phyloP scores from a whole-genome alignment of 768 basidiomycete genomes.

The Termitomyces sp. region DNA sequence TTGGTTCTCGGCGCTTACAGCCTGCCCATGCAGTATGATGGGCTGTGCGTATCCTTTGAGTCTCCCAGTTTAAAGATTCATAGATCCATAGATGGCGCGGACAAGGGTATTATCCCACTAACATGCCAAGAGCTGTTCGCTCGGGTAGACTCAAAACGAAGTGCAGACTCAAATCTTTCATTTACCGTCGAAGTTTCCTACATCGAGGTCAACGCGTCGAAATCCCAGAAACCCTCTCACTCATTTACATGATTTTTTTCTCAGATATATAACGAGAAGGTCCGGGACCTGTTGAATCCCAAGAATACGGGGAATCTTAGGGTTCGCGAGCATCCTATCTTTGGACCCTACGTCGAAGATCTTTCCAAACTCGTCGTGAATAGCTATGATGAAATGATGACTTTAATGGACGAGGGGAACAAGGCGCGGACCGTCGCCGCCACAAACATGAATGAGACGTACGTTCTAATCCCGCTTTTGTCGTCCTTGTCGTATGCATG shows the following conservation, averaged over 20 bases:
- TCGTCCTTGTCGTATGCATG: constrained; percentile 2
- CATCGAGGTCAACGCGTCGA: constrained; percentile 60
- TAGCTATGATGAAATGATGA: constrained; percentile 96
- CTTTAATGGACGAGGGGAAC: constrained; percentile 99
- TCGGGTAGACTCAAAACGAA: constrained; percentile 65
- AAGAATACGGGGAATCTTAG: constrained; percentile 95
- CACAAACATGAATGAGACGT: constrained; percentile 99
- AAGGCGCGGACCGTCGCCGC: constrained; percentile 98
- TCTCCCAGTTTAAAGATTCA: neutral
- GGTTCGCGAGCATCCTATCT: constrained; percentile 94
- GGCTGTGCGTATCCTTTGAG: constrained; percentile 61
- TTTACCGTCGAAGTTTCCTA: constrained; percentile 98
- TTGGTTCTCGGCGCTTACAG: neutral
- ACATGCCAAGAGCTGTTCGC: constrained; percentile 92
- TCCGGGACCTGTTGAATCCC: constrained; percentile 94
- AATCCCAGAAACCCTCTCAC: neutral
- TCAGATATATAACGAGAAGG: constrained; percentile 96
- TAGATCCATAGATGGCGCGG: constrained; percentile 69
- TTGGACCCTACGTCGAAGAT: constrained; percentile 99
- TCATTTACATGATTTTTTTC: neutral
- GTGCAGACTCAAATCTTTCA: constrained; percentile 59
- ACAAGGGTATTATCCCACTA: constrained; percentile 97
- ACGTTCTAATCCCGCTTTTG: constrained; percentile 21
- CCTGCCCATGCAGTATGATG: constrained; percentile 70
- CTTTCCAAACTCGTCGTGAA: constrained; percentile 89